A percentile compares a stretch with the other conserved stretches of the same genome.
Evolutionary conservation across 129 eudicot species (phyloP).

Genomic region (Apium graveolens): DNA sequence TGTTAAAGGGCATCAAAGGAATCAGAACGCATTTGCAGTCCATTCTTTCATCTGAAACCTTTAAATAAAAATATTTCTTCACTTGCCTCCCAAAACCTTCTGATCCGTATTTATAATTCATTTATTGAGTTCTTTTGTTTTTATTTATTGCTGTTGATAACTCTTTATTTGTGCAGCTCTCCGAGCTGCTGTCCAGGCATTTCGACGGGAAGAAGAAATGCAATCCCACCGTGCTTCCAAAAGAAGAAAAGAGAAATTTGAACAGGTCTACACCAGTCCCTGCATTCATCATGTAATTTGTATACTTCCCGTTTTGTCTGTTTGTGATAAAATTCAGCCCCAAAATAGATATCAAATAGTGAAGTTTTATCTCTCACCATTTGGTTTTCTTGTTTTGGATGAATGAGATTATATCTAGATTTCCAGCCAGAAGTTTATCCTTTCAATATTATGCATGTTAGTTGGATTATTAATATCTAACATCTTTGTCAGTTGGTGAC

Average conservation of each 20-base stretch:
- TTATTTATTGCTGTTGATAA: background rate
- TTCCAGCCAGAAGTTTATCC: background rate
- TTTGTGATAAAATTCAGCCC: background rate
- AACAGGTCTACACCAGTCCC: slow-evolving; percentile 44
- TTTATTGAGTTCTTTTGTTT: background rate
- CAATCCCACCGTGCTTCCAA: slow-evolving; percentile 52
- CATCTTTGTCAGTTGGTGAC: background rate
- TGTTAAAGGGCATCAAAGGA: background rate
- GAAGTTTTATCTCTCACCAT: background rate
- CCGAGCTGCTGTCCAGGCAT: slow-evolving; percentile 76
- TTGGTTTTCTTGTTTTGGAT: background rate
- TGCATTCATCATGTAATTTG: background rate
- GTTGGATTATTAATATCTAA: background rate
- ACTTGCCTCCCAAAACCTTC: background rate
- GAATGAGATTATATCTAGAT: background rate
- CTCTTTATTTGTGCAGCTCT: slow-evolving; percentile 49
- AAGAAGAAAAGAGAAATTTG: slow-evolving; percentile 63
- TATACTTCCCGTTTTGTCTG: background rate
- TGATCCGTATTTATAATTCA: background rate
- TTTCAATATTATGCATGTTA: background rate
- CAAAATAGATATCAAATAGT: background rate
- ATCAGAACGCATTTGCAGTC: background rate
- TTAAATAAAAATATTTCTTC: background rate
- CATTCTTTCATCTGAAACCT: background rate
- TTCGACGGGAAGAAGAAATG: slow-evolving; percentile 74